Evolutionary conservation across 306 rosid species (phyloP).

Genomic region (Leucaena leucocephala): DNA sequence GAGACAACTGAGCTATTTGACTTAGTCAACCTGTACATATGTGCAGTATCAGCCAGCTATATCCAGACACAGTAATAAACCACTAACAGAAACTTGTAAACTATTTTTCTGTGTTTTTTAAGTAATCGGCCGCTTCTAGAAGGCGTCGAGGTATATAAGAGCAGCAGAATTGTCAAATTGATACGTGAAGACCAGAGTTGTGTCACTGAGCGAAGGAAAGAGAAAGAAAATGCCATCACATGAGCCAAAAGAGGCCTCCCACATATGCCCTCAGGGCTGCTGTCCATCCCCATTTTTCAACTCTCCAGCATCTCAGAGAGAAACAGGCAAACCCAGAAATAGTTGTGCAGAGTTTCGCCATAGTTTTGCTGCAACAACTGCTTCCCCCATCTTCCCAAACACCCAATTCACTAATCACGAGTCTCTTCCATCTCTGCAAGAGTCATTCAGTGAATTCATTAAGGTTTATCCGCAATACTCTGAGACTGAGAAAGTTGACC

Average conservation of each 20-base stretch:
- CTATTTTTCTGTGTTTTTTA: slow-evolving; percentile 9
- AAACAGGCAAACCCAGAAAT: slow-evolving; percentile 50
- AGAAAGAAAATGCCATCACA: slow-evolving; percentile 54
- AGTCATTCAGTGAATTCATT: slow-evolving; percentile 65
- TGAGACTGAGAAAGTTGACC: slow-evolving; percentile 63
- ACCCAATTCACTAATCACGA: slow-evolving; percentile 88
- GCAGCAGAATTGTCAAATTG: slow-evolving; percentile 10
- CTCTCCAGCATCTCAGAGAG: slow-evolving; percentile 41
- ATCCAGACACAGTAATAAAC: slow-evolving; percentile 32
- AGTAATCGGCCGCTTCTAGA: slow-evolving; percentile 2
- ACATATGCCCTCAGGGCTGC: slow-evolving; percentile 63
- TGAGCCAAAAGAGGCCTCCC: slow-evolving; percentile 51
- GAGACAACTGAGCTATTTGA: slow-evolving; percentile 16
- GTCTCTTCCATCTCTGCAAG: slow-evolving; percentile 74
- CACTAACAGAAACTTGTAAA: slow-evolving; percentile 25
- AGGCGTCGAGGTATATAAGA: slow-evolving; percentile 29
- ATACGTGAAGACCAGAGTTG: slow-evolving; percentile 31
- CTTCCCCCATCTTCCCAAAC: slow-evolving; percentile 77
- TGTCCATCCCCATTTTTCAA: slow-evolving; percentile 62
- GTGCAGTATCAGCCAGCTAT: slow-evolving; percentile 24
- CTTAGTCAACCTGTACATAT: slow-evolving; percentile 45
- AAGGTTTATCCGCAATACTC: slow-evolving; percentile 72
- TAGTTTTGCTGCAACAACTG: slow-evolving; percentile 59
- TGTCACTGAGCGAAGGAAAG: slow-evolving; percentile 18
- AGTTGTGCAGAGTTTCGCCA: slow-evolving; percentile 74